A percentile compares a stretch with the other conserved stretches of the same genome.
phyloP scores from a whole-genome alignment of 805 yeast genomes.

The Metschnikowia aberdeeniae region DNA sequence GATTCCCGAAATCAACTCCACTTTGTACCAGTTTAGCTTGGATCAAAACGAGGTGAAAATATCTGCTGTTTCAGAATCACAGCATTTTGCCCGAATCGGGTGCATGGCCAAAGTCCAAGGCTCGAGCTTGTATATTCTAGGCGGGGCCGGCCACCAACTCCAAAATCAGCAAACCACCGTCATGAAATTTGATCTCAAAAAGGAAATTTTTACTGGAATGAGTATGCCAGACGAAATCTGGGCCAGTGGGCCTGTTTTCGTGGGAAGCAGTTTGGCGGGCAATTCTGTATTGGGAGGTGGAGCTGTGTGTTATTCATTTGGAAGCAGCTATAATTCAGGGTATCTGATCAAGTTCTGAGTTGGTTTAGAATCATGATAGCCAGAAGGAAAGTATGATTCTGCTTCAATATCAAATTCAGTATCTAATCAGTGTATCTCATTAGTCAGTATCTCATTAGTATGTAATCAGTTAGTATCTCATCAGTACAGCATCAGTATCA shows the following conservation, averaged over 20 bases:
- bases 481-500: too few species aligned
- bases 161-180: constrained; percentile 26
- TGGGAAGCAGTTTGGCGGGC: constrained; percentile 48
- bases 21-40: constrained; percentile 34
- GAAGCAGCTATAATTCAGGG: constrained; percentile 37
- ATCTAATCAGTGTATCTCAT: too few species aligned
- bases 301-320: constrained; percentile 80
- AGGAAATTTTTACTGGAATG: constrained; percentile 1
- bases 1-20: constrained; percentile 28
- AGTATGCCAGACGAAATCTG: constrained; percentile 33
- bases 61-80: constrained; percentile 18
- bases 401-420: too few species aligned
- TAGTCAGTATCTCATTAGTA: too few species aligned
- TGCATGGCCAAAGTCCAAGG: constrained; percentile 31
- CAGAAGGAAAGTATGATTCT: too few species aligned
- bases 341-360: constrained; percentile 9
- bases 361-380: too few species aligned
- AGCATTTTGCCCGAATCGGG: constrained; percentile 47
- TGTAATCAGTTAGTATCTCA: too few species aligned
- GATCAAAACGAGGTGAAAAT: constrained; percentile 10
- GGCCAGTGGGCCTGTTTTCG: constrained; percentile 45
- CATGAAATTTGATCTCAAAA: constrained; percentile 27
- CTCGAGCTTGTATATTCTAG: constrained; percentile 43
- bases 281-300: constrained; percentile 57
- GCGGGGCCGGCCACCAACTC: constrained; percentile 52